Evolutionary conservation across 2,329 filamentous ascomycete species (phyloP), one percentile per base, ranked within the genome.

Genomic region (Aspergillus sclerotialis): DNA sequence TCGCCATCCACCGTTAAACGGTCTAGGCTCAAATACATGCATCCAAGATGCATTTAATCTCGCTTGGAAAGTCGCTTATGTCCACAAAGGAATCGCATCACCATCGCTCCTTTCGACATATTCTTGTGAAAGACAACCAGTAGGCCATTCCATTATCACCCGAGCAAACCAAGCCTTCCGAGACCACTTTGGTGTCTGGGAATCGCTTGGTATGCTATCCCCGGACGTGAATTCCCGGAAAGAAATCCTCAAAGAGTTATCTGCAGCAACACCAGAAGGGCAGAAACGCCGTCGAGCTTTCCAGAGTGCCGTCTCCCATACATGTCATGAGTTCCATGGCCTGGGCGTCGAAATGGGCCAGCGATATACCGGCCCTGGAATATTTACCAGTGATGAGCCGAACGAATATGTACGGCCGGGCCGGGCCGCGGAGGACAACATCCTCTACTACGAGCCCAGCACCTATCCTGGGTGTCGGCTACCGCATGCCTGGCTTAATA

Each of bases 401-500:
- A 36, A 39, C n/a, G 37, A 40, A 5, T 49, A 45, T 13, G 24
- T 24, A 14, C 43, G 37, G 3, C 40, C 39, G 10, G 39, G 36
- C 15, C 47, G 50, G 16, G 33, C 52, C 2, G 44, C 60, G 15
- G 45, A 60, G 11, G 66, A 76, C 39, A 50, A 58, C 0, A 60
- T 70, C 4, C 47, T 67, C 9, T 48, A 68, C 25, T 60, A 72
- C 42, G 53, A 62, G 21, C 60, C 64, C 24, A 68, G 55, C 32
- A 80, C 78, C 3, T 77, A 70, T 44, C 78, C 78, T 0, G 79
- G 78, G 6, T 63, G 64, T 18, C 63, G 77, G 2, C 55, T 81
- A 14, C 78, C 79, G 4, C 78, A 83, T 52, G 76, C 65, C 0
- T 82, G 78, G 78, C 56, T 82, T 11, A 73, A 77, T 54, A 65